A percentile compares a stretch with the other conserved stretches of the same genome.
These are phyloP conservation scores for Scleroderma bovista DNA, from an alignment of 768 basidiomycete species.

Conservation along the genomic window DNA sequence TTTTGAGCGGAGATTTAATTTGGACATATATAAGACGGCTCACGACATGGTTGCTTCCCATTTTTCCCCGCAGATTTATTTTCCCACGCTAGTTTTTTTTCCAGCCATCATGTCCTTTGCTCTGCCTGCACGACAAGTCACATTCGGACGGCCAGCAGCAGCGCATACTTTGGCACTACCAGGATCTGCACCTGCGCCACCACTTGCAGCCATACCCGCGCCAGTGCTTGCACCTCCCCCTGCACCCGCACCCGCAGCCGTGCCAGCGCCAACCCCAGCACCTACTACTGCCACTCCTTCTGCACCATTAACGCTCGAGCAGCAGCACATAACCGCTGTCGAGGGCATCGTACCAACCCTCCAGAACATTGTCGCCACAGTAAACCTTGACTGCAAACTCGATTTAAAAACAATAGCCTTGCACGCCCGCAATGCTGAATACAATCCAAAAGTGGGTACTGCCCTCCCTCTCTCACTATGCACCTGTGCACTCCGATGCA, in stretches of 20 bases:
- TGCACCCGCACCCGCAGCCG: no score
- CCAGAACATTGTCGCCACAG: conserved; percentile 99
- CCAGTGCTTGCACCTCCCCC: conserved; percentile 17
- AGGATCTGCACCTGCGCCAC: conserved; percentile 28
- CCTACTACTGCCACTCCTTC: conserved; percentile 41
- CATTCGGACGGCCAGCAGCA: conserved; percentile 61
- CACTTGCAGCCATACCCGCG: conserved; percentile 25
- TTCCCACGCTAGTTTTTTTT: conserved; percentile 15
- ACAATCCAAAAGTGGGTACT: conserved; percentile 97
- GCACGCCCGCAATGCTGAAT: conserved; percentile 97
- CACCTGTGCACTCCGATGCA: conserved; percentile 50
- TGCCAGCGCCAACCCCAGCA: conserved; percentile 40
- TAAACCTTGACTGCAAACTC: conserved; percentile 93
- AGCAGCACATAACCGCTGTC: conserved; percentile 93
- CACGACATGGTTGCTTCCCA: conserved; percentile 6
- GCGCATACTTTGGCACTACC: conserved; percentile 56
- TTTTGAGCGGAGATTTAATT: conserved; percentile 28
- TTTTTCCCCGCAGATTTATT: conserved; percentile 22
- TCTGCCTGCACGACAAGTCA: conserved; percentile 73
- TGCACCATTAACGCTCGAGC: conserved; percentile 74
- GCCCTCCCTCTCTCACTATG: conserved; percentile 24
- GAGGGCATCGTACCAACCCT: conserved; percentile 98
- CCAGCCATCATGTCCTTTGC: conserved; percentile 47
- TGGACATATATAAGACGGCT: conserved; percentile 24
- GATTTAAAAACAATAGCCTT: conserved; percentile 98